Percentiles rank a stretch among this genome's conserved stretches.
phyloP scores from a whole-genome alignment of 345 rosid genomes.

The Eucalyptus cloeziana region DNA sequence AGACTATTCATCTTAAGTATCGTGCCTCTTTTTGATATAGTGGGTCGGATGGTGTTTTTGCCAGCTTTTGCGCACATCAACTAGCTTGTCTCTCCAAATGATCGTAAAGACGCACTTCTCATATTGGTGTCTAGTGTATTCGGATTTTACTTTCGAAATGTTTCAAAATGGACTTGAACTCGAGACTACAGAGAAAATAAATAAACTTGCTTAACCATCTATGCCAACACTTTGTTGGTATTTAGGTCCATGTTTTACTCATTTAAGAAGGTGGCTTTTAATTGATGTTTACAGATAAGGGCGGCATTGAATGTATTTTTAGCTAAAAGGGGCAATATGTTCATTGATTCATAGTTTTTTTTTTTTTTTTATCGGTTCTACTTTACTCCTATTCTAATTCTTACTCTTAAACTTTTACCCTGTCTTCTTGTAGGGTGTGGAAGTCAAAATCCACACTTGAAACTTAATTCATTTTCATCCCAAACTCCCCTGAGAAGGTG shows the following conservation, averaged over 20 bases:
- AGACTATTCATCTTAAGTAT: background rate
- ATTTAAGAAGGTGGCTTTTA: background rate
- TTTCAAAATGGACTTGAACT: background rate
- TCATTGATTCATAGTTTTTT: background rate
- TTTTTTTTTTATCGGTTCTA: too few relatives aligned
- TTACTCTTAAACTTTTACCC: too few relatives aligned
- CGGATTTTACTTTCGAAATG: fast-evolving
- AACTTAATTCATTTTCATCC: too few relatives aligned
- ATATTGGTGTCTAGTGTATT: fast-evolving
- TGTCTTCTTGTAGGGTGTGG: too few relatives aligned
- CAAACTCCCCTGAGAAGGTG: too few relatives aligned
- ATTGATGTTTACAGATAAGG: background rate
- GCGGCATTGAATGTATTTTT: background rate
- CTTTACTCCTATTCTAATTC: too few relatives aligned
- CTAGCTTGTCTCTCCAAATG: background rate
- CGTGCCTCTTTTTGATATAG: background rate
- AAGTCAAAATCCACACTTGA: too few relatives aligned
- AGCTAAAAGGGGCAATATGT: background rate
- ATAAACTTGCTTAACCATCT: background rate
- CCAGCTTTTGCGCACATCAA: background rate
- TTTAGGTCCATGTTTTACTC: background rate
- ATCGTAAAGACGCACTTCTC: background rate
- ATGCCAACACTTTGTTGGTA: background rate
- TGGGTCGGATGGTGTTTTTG: background rate
- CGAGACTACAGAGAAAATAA: fast-evolving